Conservation (phyloP, 805 yeast genomes). For the Yarrowia sp. region DNA sequence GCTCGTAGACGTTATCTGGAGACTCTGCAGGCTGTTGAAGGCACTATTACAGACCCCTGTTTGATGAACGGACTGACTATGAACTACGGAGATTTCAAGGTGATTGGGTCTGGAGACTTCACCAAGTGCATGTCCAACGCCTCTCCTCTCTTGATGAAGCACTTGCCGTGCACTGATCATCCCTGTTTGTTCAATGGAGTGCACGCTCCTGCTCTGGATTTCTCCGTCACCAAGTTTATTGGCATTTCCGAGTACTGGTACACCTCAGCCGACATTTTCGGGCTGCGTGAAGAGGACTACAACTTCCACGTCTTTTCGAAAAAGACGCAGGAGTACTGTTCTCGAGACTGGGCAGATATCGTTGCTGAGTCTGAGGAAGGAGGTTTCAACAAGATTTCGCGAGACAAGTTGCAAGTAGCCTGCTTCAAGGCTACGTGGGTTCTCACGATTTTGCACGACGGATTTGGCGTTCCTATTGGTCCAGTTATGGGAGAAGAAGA, state of each 20-base stretch:
- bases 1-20: conserved; percentile 71
- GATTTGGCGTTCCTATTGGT: conserved; percentile 71
- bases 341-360: conserved; percentile 62
- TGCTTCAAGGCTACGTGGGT: conserved; percentile 98
- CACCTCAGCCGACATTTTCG: conserved; percentile 87
- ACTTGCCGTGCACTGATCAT: conserved; percentile 76
- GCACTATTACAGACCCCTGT: conserved; percentile 67
- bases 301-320: conserved; percentile 65
- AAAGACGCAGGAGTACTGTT: conserved; percentile 70
- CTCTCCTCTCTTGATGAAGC: conserved; percentile 69
- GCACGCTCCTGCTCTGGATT: conserved; percentile 87
- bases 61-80: conserved; percentile 59
- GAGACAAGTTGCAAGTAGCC: conserved; percentile 59
- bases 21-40: conserved; percentile 29
- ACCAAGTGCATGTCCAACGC: conserved; percentile 67
- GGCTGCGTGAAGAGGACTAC: conserved; percentile 77
- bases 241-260: conserved; percentile 98
- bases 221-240: conserved; percentile 73
- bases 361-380: conserved; percentile 53
- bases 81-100: conserved; percentile 29
- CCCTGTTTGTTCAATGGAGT: conserved; percentile 95
- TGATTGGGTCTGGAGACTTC: conserved; percentile 77
- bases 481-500: conserved; percentile 26
- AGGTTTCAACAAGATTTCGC: conserved; percentile 54
- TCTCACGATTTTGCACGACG: conserved; percentile 82